These are phyloP conservation scores for Gorgonomyces haynaldii DNA, from an alignment of 192 early-diverging fungal genomes.

Conservation along the genomic window DNA sequence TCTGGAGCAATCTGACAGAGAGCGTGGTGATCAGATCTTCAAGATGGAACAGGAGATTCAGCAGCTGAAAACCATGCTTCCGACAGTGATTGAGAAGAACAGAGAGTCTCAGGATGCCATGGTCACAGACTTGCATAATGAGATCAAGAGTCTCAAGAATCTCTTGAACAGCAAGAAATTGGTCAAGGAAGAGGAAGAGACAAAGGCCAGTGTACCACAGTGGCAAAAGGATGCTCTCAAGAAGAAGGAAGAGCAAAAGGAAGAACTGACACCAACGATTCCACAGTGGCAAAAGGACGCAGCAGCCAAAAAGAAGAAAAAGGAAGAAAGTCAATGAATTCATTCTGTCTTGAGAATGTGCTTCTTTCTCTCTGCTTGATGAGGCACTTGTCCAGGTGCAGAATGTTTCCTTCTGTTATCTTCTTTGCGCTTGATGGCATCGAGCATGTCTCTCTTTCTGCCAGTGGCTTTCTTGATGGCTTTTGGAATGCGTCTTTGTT, in stretches of 20 bases:
- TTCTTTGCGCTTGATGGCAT: conserved; percentile 73
- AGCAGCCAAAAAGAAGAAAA: neutral
- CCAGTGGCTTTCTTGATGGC: conserved; percentile 67
- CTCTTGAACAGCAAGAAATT: conserved; percentile 60
- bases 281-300: neutral
- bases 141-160: conserved; percentile 88
- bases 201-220: neutral
- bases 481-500: conserved; percentile 76
- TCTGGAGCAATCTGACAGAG: conserved; percentile 44
- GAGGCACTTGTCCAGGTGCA: conserved; percentile 39
- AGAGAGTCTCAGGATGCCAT: conserved; percentile 58
- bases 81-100: conserved; percentile 65
- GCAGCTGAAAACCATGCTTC: conserved; percentile 55
- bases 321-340: neutral
- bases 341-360: conserved; percentile 31
- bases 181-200: conserved; percentile 5
- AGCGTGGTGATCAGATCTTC: conserved; percentile 56
- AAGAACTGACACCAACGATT: neutral
- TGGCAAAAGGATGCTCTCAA: neutral
- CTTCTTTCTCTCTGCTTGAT: conserved; percentile 39
- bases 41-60: conserved; percentile 67
- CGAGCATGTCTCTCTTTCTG: conserved; percentile 71
- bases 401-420: conserved; percentile 84
- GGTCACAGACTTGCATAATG: conserved; percentile 74
- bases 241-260: neutral